Conservation (phyloP, 768 basidiomycete genomes). For the Leucocoprinus sp. region DNA sequence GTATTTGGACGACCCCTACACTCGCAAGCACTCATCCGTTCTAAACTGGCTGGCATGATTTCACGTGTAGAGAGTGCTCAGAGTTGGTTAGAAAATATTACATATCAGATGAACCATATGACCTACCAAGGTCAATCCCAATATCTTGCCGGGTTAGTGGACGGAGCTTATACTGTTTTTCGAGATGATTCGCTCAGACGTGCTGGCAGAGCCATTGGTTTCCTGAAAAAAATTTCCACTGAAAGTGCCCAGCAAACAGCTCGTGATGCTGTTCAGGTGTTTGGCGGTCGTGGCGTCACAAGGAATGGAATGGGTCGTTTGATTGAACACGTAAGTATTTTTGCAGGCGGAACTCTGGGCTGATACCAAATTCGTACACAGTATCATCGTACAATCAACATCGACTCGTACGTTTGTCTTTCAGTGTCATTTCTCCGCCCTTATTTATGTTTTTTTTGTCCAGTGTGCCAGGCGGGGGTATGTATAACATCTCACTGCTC, state of each 20-base stretch:
- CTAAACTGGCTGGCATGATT: conserved; percentile 82
- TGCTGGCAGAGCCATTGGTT: conserved; percentile 46
- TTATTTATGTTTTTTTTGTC: conserved; percentile 10
- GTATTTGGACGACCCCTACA: conserved; percentile 85
- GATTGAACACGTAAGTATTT: conserved; percentile 53
- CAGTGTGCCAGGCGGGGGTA: conserved; percentile 9
- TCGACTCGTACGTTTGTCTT: conserved; percentile 41
- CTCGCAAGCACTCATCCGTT: conserved; percentile 80
- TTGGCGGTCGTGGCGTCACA: conserved; percentile 83
- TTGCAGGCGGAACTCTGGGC: conserved; percentile 19
- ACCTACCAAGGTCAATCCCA: conserved; percentile 69
- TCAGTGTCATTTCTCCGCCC: background rate
- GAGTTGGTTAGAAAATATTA: conserved; percentile 77
- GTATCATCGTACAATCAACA: conserved; percentile 60
- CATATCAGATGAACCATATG: conserved; percentile 82
- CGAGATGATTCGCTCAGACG: conserved; percentile 4
- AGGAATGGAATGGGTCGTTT: conserved; percentile 65
- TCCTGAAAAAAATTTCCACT: conserved; percentile 65
- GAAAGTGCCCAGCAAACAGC: conserved; percentile 53
- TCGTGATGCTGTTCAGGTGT: conserved; percentile 65
- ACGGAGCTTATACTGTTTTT: conserved; percentile 27
- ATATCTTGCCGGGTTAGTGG: conserved; percentile 60
- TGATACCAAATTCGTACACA: conserved; percentile 19
- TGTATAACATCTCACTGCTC: background rate
- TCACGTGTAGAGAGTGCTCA: conserved; percentile 57